These are phyloP conservation scores for Trichoderma brevicompactum DNA, from an alignment of 2,329 filamentous ascomycete genomes.

Conservation along the genomic window DNA sequence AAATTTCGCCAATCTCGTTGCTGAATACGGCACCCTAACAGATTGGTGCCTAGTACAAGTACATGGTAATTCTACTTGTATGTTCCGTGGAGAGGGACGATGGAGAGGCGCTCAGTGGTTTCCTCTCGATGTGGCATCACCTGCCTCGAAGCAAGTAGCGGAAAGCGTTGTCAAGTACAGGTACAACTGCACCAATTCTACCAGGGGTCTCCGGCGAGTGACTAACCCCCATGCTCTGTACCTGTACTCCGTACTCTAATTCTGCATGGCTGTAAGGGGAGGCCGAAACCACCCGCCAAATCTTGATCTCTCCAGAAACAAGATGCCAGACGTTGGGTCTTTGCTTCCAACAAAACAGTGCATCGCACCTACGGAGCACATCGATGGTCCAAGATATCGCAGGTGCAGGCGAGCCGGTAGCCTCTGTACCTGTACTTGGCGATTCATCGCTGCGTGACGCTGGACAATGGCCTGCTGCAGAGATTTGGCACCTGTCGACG, in stretches of 20 bases:
- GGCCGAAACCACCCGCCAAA: not conserved
- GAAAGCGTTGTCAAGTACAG: too few species aligned
- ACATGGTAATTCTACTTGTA: not conserved
- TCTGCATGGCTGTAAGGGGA: not conserved
- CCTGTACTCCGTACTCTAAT: not conserved
- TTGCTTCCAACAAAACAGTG: not conserved
- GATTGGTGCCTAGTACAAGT: not conserved
- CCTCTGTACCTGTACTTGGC: not conserved
- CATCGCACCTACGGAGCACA: too few species aligned
- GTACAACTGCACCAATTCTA: too few species aligned
- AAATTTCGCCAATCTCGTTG: slow-evolving; percentile 20
- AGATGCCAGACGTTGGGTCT: not conserved
- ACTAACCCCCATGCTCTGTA: not conserved
- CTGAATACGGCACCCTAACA: not conserved
- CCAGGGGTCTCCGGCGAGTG: too few species aligned
- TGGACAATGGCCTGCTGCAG: not conserved
- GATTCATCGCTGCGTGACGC: not conserved
- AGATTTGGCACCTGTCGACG: not conserved
- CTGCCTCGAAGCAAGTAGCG: not conserved
- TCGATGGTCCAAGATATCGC: too few species aligned
- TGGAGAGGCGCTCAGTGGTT: not conserved
- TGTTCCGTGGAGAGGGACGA: not conserved
- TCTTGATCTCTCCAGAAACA: not conserved
- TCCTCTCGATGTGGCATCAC: not conserved
- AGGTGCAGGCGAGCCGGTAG: too few species aligned